phyloP scores from a whole-genome alignment of 2,329 filamentous ascomycete genomes.

The Xylaria digitata region DNA sequence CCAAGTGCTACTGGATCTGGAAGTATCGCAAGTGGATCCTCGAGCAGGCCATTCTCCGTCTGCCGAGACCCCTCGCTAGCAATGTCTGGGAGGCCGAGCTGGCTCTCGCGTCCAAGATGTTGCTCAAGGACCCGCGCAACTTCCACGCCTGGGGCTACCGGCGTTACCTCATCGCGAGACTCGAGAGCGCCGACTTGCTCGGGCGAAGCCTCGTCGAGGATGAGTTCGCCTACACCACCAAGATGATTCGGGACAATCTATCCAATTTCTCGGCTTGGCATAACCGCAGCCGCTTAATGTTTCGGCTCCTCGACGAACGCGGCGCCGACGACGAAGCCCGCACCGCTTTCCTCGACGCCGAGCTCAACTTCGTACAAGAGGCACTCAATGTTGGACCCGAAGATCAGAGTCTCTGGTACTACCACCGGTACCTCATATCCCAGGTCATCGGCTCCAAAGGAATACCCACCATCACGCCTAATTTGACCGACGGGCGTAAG shows the following conservation, averaged over 20 bases:
- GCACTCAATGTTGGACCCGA: constrained; percentile 90
- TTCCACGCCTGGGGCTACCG: constrained; percentile 98
- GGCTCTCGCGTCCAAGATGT: constrained; percentile 85
- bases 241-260: constrained; percentile 85
- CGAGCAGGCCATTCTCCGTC: constrained; percentile 72
- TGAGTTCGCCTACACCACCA: constrained; percentile 91
- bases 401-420: constrained; percentile 97
- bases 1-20: constrained; percentile 99
- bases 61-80: constrained; percentile 67
- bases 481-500: constrained; percentile 71
- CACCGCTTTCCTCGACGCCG: constrained; percentile 77
- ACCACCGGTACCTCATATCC: constrained; percentile 87
- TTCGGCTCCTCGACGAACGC: constrained; percentile 77
- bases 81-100: constrained; percentile 88
- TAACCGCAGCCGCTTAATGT: constrained; percentile 84
- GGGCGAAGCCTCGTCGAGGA: constrained; percentile 75
- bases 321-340: constrained; percentile 71
- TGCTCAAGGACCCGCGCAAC: constrained; percentile 85
- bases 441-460: constrained; percentile 66
- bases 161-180: constrained; percentile 77
- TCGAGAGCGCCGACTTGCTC: constrained; percentile 70
- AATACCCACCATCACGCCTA: constrained; percentile 70
- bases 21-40: constrained; percentile 92
- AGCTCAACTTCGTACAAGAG: constrained; percentile 79
- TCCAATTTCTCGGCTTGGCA: constrained; percentile 99